Evolutionary conservation across 2,329 filamentous ascomycete genomes (phyloP).

Genomic region (Sporothrix sp.): DNA sequence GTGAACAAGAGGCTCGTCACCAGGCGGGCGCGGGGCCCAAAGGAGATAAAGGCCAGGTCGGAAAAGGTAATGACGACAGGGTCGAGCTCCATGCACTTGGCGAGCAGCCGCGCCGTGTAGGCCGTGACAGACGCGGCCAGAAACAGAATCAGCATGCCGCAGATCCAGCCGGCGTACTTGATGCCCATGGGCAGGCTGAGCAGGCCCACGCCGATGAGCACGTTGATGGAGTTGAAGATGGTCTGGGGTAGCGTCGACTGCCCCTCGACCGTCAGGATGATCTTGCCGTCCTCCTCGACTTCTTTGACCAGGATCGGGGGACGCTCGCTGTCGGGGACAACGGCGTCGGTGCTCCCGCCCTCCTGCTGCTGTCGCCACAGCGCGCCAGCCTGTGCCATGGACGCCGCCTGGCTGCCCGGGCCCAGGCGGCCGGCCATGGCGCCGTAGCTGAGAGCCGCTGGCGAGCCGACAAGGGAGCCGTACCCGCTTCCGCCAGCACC

Average conservation of each 20-base stretch:
- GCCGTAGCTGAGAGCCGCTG: constrained; percentile 14
- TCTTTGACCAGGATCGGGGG: constrained; percentile 80
- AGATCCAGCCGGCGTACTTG: constrained; percentile 79
- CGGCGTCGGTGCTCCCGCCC: constrained; percentile 24
- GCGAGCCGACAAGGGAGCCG: constrained; percentile 39
- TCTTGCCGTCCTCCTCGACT: constrained; percentile 77
- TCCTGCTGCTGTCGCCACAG: constrained; percentile 46
- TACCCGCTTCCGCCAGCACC: constrained; percentile 30
- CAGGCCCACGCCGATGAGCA: constrained; percentile 81
- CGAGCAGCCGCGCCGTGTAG: constrained; percentile 77
- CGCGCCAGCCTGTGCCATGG: constrained; percentile 43
- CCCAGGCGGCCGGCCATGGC: constrained; percentile 23
- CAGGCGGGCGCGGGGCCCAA: constrained; percentile 71
- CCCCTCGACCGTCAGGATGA: constrained; percentile 75
- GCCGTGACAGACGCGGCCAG: constrained; percentile 67
- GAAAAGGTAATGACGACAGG: constrained; percentile 84
- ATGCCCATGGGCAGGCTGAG: constrained; percentile 82
- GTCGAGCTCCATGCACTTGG: constrained; percentile 82
- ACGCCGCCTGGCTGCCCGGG: constrained; percentile 22
- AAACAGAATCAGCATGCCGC: constrained; percentile 65
- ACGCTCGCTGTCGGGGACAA: constrained; percentile 46
- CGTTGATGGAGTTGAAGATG: constrained; percentile 92
- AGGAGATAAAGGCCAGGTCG: constrained; percentile 84
- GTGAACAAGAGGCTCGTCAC: constrained; percentile 80
- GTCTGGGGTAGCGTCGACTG: constrained; percentile 95